phyloP scores from a whole-genome alignment of 2,329 filamentous ascomycete genomes.

The Didymella lethalis region DNA sequence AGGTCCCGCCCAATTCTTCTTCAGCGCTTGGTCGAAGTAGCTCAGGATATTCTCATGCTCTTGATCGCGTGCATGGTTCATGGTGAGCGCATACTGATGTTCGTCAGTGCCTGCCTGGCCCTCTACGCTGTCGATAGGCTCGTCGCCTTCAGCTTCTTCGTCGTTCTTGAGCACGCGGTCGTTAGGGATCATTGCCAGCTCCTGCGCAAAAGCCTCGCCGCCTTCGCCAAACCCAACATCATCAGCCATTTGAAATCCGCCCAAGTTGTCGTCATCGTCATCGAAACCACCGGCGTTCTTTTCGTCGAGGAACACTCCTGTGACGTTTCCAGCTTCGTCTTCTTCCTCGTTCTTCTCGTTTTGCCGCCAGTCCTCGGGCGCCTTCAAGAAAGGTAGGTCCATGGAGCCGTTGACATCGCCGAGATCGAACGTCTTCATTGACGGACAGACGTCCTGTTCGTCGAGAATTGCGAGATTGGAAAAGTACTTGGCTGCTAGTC shows the following conservation, averaged over 20 bases:
- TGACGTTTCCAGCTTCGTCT: constrained; percentile 66
- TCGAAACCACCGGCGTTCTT: constrained; percentile 85
- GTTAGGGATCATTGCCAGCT: constrained; percentile 86
- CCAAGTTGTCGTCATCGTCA: constrained; percentile 72
- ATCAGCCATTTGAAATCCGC: constrained; percentile 64
- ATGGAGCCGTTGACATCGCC: constrained; percentile 84
- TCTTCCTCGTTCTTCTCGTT: constrained; percentile 69
- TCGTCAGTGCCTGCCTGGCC: constrained; percentile 64
- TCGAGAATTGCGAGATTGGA: constrained; percentile 79
- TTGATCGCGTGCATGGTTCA: constrained; percentile 71
- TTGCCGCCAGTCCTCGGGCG: constrained; percentile 82
- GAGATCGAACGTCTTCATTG: constrained; percentile 90
- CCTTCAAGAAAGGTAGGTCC: constrained; percentile 91
- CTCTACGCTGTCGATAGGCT: constrained; percentile 56
- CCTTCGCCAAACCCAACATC: constrained; percentile 93
- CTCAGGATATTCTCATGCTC: constrained; percentile 95
- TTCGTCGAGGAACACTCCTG: constrained; percentile 84
- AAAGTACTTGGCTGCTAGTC: constrained; percentile 83
- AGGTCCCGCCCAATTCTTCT: constrained; percentile 98
- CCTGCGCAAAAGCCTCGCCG: constrained; percentile 92
- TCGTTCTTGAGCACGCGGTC: constrained; percentile 78
- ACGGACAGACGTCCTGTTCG: constrained; percentile 91
- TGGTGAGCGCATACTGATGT: constrained; percentile 79
- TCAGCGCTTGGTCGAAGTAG: constrained; percentile 95
- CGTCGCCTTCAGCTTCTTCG: constrained; percentile 63